phyloP scores from a whole-genome alignment of 441 rosid genomes.

The Rhodomyrtus psidioides region DNA sequence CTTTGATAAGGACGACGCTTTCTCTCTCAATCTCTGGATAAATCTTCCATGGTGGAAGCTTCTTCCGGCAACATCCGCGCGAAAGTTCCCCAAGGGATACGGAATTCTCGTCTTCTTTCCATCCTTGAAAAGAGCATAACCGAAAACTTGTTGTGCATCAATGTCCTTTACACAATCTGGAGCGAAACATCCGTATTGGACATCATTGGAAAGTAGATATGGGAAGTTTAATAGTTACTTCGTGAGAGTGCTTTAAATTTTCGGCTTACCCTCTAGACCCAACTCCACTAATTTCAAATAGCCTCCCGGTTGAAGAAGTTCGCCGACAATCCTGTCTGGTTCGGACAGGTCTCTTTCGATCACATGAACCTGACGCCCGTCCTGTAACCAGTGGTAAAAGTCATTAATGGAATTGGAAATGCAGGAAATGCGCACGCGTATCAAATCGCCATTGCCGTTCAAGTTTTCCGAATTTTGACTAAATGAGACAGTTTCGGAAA shows the following conservation, averaged over 20 bases:
- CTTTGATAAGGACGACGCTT: slow-evolving; percentile 4
- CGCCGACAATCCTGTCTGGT: slow-evolving; percentile 7
- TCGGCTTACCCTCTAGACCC: not conserved
- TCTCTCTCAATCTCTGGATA: slow-evolving; percentile 5
- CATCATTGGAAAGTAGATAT: not conserved
- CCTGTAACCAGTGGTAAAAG: not conserved
- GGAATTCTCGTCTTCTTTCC: slow-evolving; percentile 4
- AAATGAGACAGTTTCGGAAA: not conserved
- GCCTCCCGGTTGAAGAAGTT: slow-evolving; percentile 7
- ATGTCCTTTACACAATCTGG: slow-evolving; percentile 3
- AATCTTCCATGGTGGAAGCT: slow-evolving; percentile 10
- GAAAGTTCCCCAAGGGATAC: not conserved
- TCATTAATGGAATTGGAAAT: not conserved
- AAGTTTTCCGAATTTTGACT: not conserved
- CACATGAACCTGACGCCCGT: slow-evolving; percentile 3
- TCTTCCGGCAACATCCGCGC: not conserved
- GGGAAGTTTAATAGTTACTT: not conserved
- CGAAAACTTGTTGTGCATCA: not conserved
- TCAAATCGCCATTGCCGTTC: not conserved
- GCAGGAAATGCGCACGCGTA: not conserved
- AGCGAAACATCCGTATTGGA: not conserved
- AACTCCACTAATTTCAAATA: slow-evolving; percentile 2
- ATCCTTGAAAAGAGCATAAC: slow-evolving; percentile 8
- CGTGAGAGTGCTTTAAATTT: not conserved
- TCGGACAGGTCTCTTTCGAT: slow-evolving; percentile 9